Percentiles rank a stretch among this genome's conserved stretches.
phyloP scores from a whole-genome alignment of 345 rosid genomes.

The Salix exigua region DNA sequence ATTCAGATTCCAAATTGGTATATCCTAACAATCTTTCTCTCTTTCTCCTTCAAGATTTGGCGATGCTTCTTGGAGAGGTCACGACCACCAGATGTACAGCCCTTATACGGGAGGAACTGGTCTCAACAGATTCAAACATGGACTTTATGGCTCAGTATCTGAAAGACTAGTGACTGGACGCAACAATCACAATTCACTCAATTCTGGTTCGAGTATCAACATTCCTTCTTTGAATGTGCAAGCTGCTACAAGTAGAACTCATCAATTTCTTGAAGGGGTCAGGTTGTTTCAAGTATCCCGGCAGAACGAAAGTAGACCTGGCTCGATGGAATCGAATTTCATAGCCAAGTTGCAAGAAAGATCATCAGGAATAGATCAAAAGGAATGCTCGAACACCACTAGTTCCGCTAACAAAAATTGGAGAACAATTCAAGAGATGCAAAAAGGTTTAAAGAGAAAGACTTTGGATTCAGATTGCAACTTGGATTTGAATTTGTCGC shows the following conservation, averaged over 20 bases:
- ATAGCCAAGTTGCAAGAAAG: constrained; percentile 12
- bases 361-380: constrained; percentile 21
- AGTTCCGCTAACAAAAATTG: neutral
- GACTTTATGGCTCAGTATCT: constrained; percentile 29
- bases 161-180: constrained; percentile 26
- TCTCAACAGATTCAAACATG: constrained; percentile 25
- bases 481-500: constrained; percentile 69
- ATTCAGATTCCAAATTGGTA: neutral
- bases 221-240: constrained; percentile 12
- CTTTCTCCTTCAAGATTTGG: constrained; percentile 34
- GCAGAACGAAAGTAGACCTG: constrained; percentile 18
- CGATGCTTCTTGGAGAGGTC: constrained; percentile 42
- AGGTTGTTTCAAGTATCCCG: constrained; percentile 31
- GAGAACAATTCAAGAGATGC: constrained; percentile 18
- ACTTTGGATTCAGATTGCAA: constrained; percentile 21
- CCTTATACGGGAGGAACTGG: constrained; percentile 22
- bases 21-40: neutral
- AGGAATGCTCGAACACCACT: neutral
- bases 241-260: constrained; percentile 12
- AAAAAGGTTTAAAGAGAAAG: constrained; percentile 42
- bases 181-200: constrained; percentile 26
- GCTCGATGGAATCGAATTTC: constrained; percentile 19
- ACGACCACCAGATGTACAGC: constrained; percentile 22
- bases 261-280: constrained; percentile 30
- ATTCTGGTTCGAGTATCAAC: constrained; percentile 20